These are phyloP conservation scores for Cucumis cinereus DNA, from an alignment of 306 rosid genomes.

Conservation along the genomic window DNA sequence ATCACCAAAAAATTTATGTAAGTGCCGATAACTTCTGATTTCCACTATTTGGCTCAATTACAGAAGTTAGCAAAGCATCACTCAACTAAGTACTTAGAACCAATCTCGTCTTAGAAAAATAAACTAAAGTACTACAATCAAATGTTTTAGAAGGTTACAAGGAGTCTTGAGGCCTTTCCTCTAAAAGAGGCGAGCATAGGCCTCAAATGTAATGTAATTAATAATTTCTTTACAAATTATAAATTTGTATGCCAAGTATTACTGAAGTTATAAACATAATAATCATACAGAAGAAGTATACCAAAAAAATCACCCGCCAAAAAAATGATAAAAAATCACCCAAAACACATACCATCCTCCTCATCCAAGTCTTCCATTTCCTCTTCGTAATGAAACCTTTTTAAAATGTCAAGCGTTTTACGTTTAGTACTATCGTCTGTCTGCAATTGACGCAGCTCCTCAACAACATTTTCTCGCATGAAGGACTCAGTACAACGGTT, in stretches of 20 bases:
- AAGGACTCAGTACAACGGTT: conserved; percentile 79
- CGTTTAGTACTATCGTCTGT: conserved; percentile 49
- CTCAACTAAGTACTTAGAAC: neutral
- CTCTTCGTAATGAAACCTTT: conserved; percentile 60
- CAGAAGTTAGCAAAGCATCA: neutral
- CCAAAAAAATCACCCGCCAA: neutral
- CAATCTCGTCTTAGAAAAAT: no score
- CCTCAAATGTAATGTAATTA: neutral
- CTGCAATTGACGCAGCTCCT: conserved; percentile 55
- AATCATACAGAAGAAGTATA: neutral
- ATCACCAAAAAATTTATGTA: neutral
- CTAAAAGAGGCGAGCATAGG: neutral
- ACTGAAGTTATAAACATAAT: neutral
- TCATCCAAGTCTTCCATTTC: conserved; percentile 49
- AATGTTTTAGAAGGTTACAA: neutral
- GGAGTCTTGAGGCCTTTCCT: neutral
- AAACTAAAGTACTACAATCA: neutral
- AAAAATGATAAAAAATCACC: no score
- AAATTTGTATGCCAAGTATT: no score
- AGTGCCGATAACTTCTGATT: neutral
- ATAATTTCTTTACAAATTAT: no score
- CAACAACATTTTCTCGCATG: conserved; percentile 83
- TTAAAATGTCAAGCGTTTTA: conserved; percentile 70
- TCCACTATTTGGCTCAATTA: neutral
- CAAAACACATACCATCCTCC: conserved; percentile 41